phyloP scores from a whole-genome alignment of 345 rosid genomes.

The Ceriops tagal region DNA sequence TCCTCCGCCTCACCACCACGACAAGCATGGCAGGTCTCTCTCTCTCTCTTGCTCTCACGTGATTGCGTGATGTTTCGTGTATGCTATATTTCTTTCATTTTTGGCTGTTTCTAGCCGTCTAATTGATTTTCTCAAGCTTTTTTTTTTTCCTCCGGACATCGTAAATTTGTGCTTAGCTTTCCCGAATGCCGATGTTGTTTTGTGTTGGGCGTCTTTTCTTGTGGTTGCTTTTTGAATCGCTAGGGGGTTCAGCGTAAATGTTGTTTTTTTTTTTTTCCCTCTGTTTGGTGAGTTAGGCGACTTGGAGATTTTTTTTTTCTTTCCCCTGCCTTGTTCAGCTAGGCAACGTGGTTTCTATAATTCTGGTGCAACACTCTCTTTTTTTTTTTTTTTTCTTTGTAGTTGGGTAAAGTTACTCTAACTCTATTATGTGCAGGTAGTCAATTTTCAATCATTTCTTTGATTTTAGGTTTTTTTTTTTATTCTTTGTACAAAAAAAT shows the following conservation, averaged over 20 bases:
- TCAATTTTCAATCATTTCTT: too few relatives aligned
- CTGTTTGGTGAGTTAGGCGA: slow-evolving; percentile 20
- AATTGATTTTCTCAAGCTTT: too few relatives aligned
- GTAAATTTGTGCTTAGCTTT: slow-evolving; percentile 1
- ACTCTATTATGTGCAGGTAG: background rate
- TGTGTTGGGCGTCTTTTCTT: background rate
- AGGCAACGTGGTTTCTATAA: slow-evolving; percentile 7
- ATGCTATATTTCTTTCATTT: too few relatives aligned
- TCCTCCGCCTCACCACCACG: background rate
- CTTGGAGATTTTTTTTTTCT: background rate
- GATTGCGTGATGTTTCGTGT: too few relatives aligned
- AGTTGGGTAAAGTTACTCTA: background rate
- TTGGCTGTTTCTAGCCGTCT: too few relatives aligned
- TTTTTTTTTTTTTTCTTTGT: background rate
- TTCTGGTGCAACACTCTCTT: background rate
- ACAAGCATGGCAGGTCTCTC: too few relatives aligned
- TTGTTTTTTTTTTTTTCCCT: background rate
- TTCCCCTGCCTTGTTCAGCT: slow-evolving; percentile 10
- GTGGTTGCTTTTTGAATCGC: slow-evolving; percentile 6
- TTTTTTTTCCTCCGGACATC: too few relatives aligned
- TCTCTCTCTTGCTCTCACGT: too few relatives aligned
- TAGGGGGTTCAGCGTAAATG: slow-evolving; percentile 11
- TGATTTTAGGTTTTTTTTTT: too few relatives aligned
- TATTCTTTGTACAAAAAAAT: too few relatives aligned
- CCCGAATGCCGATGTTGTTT: background rate